A percentile compares a stretch with the other conserved stretches of the same genome.
Conservation (phyloP, 805 yeast genomes). For the Kodamaea nitidulidarum region DNA sequence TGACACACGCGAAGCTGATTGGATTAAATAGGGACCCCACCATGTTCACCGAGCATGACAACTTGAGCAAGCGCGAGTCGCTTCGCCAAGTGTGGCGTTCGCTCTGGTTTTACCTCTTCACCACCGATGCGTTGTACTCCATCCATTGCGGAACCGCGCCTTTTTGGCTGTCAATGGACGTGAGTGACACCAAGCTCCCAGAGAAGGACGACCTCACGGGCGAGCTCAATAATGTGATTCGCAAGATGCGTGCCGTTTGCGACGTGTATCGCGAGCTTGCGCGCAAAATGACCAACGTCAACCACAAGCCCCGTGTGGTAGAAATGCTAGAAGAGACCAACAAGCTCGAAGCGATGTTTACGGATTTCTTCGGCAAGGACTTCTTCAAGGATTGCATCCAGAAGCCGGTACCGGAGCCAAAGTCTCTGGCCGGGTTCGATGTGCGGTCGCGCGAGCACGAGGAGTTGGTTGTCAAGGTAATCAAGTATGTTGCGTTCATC, state of each 20-base stretch:
- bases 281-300: conserved; percentile 24
- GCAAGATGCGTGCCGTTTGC: conserved; percentile 17
- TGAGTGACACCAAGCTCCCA: conserved; percentile 34
- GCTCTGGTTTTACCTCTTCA: conserved; percentile 31
- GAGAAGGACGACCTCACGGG: conserved; percentile 14
- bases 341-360: conserved; percentile 31
- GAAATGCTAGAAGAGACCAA: conserved; percentile 35
- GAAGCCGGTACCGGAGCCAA: conserved; percentile 23
- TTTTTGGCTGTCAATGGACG: conserved; percentile 23
- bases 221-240: conserved; percentile 12
- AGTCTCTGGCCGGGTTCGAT: conserved; percentile 13
- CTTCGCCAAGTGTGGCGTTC: conserved; percentile 32
- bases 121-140: conserved; percentile 28
- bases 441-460: conserved; percentile 23
- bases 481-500: conserved; percentile 32
- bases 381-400: conserved; percentile 38
- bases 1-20: conserved; percentile 37
- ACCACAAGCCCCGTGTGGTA: conserved; percentile 28
- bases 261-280: conserved; percentile 28
- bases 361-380: conserved; percentile 38
- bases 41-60: conserved; percentile 24
- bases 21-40: conserved; percentile 41
- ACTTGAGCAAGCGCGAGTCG: conserved; percentile 25
- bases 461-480: conserved; percentile 29
- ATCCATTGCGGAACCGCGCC: conserved; percentile 32